A percentile compares a stretch with the other conserved stretches of the same genome.
Evolutionary conservation across 257 asterid genomes (phyloP).

Genomic region (Osmanthus fragrans): DNA sequence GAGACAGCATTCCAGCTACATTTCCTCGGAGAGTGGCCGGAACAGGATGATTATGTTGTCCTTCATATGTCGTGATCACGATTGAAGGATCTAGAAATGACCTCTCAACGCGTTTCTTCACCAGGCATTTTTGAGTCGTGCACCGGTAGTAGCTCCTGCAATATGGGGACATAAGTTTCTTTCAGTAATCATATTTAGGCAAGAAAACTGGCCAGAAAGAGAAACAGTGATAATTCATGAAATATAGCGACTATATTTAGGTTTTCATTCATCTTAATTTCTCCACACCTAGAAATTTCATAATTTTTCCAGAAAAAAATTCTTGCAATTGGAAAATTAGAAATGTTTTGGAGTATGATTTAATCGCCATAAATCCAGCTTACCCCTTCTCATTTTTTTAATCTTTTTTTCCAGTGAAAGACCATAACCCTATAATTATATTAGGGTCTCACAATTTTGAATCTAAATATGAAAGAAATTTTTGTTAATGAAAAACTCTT

Average conservation of each 20-base stretch:
- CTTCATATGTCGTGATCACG: constrained; percentile 69
- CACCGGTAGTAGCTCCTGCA: constrained; percentile 73
- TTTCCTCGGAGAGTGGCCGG: constrained; percentile 46
- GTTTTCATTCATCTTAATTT: too few species aligned
- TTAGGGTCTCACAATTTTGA: background rate
- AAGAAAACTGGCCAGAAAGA: background rate
- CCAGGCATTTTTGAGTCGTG: constrained; percentile 62
- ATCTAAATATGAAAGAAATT: background rate
- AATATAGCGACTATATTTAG: background rate
- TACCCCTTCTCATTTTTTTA: too few species aligned
- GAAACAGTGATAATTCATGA: background rate
- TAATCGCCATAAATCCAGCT: too few species aligned
- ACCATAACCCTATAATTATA: background rate
- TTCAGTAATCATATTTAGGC: background rate
- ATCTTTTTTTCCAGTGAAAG: background rate
- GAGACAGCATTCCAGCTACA: constrained; percentile 31
- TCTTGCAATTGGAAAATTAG: too few species aligned
- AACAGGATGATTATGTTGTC: constrained; percentile 66
- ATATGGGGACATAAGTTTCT: background rate
- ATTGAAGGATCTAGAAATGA: constrained; percentile 62
- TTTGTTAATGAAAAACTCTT: background rate
- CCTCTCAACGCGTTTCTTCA: constrained; percentile 69
- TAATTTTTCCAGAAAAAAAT: too few species aligned
- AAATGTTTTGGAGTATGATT: too few species aligned
- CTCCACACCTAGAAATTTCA: too few species aligned